Conservation (phyloP, 1,284 basidiomycete species). For the Ganoderma multipileum region DNA sequence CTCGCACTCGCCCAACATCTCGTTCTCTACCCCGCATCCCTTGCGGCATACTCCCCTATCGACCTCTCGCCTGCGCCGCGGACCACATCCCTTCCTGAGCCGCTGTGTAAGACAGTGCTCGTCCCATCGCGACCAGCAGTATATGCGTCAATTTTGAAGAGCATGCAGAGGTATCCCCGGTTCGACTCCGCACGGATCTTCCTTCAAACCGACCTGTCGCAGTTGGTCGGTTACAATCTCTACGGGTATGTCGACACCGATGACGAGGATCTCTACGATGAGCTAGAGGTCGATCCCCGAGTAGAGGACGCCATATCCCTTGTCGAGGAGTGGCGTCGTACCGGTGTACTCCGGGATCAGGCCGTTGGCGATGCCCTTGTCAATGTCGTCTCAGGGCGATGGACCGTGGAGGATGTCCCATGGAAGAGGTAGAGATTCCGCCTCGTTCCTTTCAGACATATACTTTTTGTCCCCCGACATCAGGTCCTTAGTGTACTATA, state of each 20-base stretch:
- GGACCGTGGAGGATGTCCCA: slow-evolving; percentile 21
- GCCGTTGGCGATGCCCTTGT: slow-evolving; percentile 37
- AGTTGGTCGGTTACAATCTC: slow-evolving; percentile 41
- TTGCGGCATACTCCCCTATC: slow-evolving; percentile 30
- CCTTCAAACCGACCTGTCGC: slow-evolving; percentile 40
- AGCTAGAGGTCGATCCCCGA: slow-evolving; percentile 33
- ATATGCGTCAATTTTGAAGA: slow-evolving; percentile 39
- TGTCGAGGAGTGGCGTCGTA: slow-evolving; percentile 35
- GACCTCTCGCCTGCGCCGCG: slow-evolving; percentile 32
- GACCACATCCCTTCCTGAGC: slow-evolving; percentile 6
- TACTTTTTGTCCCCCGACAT: background rate
- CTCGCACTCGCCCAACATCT: slow-evolving; percentile 36
- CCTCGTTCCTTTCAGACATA: background rate
- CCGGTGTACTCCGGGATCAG: slow-evolving; percentile 35
- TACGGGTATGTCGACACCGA: slow-evolving; percentile 30
- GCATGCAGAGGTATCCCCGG: slow-evolving; percentile 37
- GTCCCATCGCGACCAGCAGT: slow-evolving; percentile 38
- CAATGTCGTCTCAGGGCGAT: slow-evolving; percentile 32
- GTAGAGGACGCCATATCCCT: slow-evolving; percentile 31
- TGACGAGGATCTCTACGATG: slow-evolving; percentile 30
- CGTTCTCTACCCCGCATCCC: slow-evolving; percentile 37
- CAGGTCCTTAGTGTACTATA: background rate
- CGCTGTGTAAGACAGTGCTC: slow-evolving; percentile 27
- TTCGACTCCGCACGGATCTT: slow-evolving; percentile 29
- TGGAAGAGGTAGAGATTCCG: background rate